A percentile compares a stretch with the other conserved stretches of the same genome.
Conservation (phyloP, 768 basidiomycete genomes). For the Galerina sulciceps region DNA sequence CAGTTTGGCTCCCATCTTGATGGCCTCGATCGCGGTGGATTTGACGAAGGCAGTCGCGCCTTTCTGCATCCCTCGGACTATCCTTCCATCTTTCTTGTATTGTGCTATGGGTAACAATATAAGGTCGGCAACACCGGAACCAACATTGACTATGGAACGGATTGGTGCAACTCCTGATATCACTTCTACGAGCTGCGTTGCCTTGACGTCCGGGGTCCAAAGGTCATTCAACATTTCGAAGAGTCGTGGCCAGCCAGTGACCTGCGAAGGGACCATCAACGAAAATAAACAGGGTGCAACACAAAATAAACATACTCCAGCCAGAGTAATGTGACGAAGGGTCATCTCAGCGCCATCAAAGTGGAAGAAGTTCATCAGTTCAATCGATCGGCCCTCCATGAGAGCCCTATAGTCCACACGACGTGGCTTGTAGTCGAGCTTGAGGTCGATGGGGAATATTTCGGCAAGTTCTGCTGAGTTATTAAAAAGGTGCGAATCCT, state of each 20-base stretch:
- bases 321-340: constrained; percentile 86
- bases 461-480: constrained; percentile 79
- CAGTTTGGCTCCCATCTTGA: constrained; percentile 90
- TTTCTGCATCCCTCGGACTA: constrained; percentile 91
- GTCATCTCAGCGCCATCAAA: constrained; percentile 99
- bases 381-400: constrained; percentile 89
- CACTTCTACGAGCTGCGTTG: constrained; percentile 95
- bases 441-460: constrained; percentile 92
- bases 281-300: constrained; percentile 7
- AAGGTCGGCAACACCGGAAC: constrained; percentile 95
- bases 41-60: constrained; percentile 93
- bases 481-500: not conserved
- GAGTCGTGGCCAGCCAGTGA: constrained; percentile 90
- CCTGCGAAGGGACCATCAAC: constrained; percentile 45
- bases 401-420: constrained; percentile 93
- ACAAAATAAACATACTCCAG: constrained; percentile 65
- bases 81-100: constrained; percentile 94
- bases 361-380: constrained; percentile 99
- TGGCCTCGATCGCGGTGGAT: constrained; percentile 93
- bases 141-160: constrained; percentile 95
- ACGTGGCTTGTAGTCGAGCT: constrained; percentile 98
- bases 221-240: constrained; percentile 94
- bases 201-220: constrained; percentile 99
- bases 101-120: constrained; percentile 96
- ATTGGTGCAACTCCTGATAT: constrained; percentile 97